Evolutionary conservation across 129 eudicot genomes (phyloP).

Genomic region (Cynara cardunculus): DNA sequence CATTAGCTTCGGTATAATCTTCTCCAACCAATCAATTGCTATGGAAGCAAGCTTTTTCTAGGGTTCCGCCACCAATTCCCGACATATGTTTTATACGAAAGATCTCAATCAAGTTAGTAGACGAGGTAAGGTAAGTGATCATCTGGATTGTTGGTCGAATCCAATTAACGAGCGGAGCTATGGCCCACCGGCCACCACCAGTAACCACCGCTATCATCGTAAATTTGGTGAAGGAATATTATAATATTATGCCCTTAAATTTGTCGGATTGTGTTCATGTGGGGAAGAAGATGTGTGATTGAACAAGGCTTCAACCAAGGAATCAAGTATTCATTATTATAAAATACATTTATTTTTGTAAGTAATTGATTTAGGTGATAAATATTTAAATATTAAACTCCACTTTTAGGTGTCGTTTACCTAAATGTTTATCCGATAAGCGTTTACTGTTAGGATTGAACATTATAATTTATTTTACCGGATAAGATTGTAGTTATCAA

Average conservation of each 20-base stretch:
- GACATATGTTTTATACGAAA: background rate
- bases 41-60: background rate
- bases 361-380: too few relatives aligned
- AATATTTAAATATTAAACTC: too few relatives aligned
- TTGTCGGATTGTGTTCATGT: slow-evolving; percentile 1
- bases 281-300: slow-evolving; percentile 7
- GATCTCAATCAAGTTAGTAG: background rate
- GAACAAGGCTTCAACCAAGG: background rate
- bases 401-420: too few relatives aligned
- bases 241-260: background rate
- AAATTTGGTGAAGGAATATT: background rate
- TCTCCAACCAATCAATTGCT: background rate
- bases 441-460: too few relatives aligned
- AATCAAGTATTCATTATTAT: background rate
- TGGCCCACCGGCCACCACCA: background rate
- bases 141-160: background rate
- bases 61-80: background rate
- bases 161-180: background rate
- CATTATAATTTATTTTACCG: too few relatives aligned
- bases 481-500: too few relatives aligned
- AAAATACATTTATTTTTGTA: too few relatives aligned
- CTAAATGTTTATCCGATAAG: too few relatives aligned
- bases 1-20: too few relatives aligned
- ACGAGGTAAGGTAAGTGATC: background rate
- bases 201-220: background rate